phyloP scores from a whole-genome alignment of 805 yeast genomes.

The Isabelozyma pseudorhagii region DNA sequence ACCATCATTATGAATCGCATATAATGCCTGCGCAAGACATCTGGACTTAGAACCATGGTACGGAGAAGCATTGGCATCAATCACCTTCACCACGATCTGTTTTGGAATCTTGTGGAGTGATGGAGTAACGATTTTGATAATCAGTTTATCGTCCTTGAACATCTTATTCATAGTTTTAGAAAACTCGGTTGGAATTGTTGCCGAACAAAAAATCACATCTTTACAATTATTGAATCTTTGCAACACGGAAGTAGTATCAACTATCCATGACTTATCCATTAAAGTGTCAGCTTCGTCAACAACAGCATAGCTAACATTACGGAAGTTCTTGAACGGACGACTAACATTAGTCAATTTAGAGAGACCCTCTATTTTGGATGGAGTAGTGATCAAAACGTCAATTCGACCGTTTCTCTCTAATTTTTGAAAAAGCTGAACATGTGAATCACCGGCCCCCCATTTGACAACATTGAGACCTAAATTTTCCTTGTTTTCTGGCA shows the following conservation, averaged over 20 bases:
- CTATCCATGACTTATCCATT: constrained; percentile 75
- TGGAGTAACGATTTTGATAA: constrained; percentile 68
- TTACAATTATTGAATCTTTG: constrained; percentile 49
- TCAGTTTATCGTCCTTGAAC: constrained; percentile 57
- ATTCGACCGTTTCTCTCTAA: constrained; percentile 46
- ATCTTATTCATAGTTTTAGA: constrained; percentile 54
- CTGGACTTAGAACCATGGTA: constrained; percentile 80
- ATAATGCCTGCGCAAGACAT: constrained; percentile 84
- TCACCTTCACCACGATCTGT: constrained; percentile 64
- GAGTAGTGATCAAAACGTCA: constrained; percentile 84
- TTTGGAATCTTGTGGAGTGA: constrained; percentile 81
- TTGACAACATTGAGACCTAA: constrained; percentile 48
- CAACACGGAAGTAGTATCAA: constrained; percentile 58
- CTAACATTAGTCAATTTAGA: constrained; percentile 25
- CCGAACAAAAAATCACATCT: constrained; percentile 77
- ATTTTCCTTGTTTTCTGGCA: constrained; percentile 16
- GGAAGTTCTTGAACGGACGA: constrained; percentile 36
- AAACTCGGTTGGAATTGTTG: constrained; percentile 83
- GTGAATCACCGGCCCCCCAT: constrained; percentile 64
- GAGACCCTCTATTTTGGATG: constrained; percentile 60
- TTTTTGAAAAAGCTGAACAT: constrained; percentile 46
- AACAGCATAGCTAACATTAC: constrained; percentile 56
- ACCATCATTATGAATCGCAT: constrained; percentile 80
- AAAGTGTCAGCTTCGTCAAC: constrained; percentile 94
- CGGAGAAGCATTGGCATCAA: constrained; percentile 76